A percentile compares a stretch with the other conserved stretches of the same genome.
Conservation (phyloP, 257 asterid genomes). For the Capsicum pubescens region DNA sequence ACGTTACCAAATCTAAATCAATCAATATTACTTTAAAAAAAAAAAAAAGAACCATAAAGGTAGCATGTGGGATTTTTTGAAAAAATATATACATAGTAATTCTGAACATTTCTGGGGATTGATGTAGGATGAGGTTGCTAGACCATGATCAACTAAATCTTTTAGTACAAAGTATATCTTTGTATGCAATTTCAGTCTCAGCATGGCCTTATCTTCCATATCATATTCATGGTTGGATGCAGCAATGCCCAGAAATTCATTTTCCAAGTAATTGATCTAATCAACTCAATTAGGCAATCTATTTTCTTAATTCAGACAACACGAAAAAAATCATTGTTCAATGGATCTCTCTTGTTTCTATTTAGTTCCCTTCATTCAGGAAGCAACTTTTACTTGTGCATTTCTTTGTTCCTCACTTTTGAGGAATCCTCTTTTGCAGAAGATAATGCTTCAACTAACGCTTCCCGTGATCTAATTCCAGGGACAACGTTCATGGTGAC, state of each 20-base stretch:
- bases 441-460: slow-evolving; percentile 31
- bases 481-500: slow-evolving; percentile 37
- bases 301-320: neutral
- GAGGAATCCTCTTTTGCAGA: neutral
- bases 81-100: neutral
- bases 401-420: neutral
- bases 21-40: no score
- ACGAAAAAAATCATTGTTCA: neutral
- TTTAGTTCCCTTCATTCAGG: neutral
- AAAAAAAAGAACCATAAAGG: neutral
- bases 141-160: neutral
- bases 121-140: slow-evolving; percentile 5
- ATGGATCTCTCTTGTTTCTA: neutral
- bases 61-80: neutral
- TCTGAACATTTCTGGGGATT: neutral
- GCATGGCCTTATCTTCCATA: neutral
- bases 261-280: neutral
- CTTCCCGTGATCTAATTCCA: slow-evolving; percentile 41
- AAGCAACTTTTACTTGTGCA: neutral
- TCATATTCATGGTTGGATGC: neutral
- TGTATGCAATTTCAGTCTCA: neutral
- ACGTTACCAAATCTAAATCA: no score
- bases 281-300: neutral
- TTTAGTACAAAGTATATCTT: neutral
- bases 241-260: neutral